phyloP scores from a whole-genome alignment of 306 rosid species.

The Vigna nakashimae region DNA sequence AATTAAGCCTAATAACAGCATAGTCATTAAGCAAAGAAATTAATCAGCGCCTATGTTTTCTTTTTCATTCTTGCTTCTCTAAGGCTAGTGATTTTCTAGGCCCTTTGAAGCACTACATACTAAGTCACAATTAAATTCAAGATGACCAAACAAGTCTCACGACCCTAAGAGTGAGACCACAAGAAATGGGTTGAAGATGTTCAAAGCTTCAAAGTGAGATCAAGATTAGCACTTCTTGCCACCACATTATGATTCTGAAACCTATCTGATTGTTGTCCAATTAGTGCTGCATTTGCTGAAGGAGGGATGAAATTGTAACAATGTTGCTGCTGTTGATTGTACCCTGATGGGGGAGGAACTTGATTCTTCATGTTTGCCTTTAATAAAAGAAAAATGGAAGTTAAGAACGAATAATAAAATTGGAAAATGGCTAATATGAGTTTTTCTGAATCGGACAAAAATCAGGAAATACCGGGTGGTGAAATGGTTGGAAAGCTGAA shows the following conservation, averaged over 20 bases:
- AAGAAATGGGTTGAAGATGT: not conserved
- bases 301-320: not conserved
- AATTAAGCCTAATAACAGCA: not conserved
- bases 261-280: not conserved
- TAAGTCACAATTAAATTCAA: not conserved
- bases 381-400: not conserved
- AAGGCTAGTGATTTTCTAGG: not conserved
- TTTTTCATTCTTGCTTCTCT: not conserved
- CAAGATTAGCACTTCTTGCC: not conserved
- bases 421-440: not conserved
- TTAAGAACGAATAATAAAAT: not conserved
- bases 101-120: not conserved
- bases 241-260: not conserved
- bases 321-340: not conserved
- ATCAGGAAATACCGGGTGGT: not conserved
- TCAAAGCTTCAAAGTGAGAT: conserved; percentile 22
- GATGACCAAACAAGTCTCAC: not conserved
- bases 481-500: not conserved
- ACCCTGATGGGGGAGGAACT: not conserved
- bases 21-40: not conserved
- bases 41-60: not conserved
- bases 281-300: not conserved
- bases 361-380: not conserved
- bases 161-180: not conserved
- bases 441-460: not conserved